These are phyloP conservation scores for Plenodomus lindquistii DNA, from an alignment of 2,329 filamentous ascomycete species.

Conservation along the genomic window DNA sequence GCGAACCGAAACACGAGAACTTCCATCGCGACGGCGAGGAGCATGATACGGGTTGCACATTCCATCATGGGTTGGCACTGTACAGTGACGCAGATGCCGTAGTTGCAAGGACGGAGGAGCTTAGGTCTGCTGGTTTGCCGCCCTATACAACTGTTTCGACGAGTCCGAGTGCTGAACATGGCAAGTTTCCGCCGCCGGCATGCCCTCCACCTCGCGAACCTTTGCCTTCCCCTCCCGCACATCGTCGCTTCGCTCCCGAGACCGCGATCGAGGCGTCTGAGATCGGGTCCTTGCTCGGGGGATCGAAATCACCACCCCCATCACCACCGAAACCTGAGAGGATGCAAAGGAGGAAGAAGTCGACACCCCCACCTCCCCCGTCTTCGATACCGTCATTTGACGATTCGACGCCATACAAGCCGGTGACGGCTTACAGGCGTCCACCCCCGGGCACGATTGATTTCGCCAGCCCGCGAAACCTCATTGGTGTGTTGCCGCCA, in stretches of 20 bases:
- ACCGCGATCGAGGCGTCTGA: constrained; percentile 19
- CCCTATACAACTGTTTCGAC: constrained; percentile 40
- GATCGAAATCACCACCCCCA: constrained; percentile 14
- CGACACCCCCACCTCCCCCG: constrained; percentile 23
- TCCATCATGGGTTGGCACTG: constrained; percentile 54
- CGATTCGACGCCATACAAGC: constrained; percentile 9
- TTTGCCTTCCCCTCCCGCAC: constrained; percentile 23
- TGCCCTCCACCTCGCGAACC: constrained; percentile 35
- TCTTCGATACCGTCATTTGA: constrained; percentile 23
- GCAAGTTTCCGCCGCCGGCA: constrained; percentile 43
- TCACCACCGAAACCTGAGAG: constrained; percentile 25
- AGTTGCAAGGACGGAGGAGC: constrained; percentile 38
- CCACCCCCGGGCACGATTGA: constrained; percentile 35
- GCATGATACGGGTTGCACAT: constrained; percentile 54
- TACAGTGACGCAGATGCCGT: constrained; percentile 52
- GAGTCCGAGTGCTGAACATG: constrained; percentile 41
- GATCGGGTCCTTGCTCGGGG: constrained; percentile 7
- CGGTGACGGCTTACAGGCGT: constrained; percentile 28
- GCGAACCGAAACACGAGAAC: constrained; percentile 54
- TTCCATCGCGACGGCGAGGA: constrained; percentile 49
- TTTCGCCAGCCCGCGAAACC: constrained; percentile 29
- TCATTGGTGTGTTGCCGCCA: constrained; percentile 25
- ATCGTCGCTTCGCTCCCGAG: constrained; percentile 7
- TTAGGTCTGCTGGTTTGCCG: constrained; percentile 45
- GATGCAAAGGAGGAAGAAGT: constrained; percentile 9